Evolutionary conservation across 768 basidiomycete genomes (phyloP).

Genomic region (Rhizopogon vinicolor): DNA sequence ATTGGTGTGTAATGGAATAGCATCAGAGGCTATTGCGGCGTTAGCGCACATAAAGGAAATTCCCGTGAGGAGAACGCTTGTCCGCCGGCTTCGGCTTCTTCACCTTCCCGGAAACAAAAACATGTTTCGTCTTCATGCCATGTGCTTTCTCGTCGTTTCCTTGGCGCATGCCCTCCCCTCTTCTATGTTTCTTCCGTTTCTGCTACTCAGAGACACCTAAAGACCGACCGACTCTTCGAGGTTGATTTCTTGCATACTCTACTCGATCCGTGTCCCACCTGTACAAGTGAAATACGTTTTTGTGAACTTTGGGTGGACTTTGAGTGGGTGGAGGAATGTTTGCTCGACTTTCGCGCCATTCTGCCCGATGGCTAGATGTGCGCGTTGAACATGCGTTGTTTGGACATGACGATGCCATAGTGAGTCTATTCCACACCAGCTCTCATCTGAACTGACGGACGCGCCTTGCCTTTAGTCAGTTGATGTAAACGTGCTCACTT

Average conservation of each 20-base stretch:
- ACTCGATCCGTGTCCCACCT: not conserved
- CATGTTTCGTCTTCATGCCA: not conserved
- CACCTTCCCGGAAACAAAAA: not conserved
- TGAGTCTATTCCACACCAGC: conserved; percentile 3
- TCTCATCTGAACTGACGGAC: not conserved
- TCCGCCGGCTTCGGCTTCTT: conserved; percentile 7
- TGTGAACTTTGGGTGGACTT: not conserved
- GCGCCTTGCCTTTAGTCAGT: conserved; percentile 4
- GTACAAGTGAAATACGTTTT: not conserved
- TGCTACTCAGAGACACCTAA: not conserved
- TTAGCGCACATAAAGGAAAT: not conserved
- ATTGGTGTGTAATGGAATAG: too few relatives aligned
- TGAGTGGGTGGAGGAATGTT: conserved; percentile 4
- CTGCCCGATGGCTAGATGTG: conserved; percentile 7
- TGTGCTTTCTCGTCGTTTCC: not conserved
- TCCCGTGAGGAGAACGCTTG: not conserved
- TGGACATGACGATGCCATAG: conserved; percentile 6
- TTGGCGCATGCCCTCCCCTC: not conserved
- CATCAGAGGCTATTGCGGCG: too few relatives aligned
- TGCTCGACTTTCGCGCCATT: conserved; percentile 7
- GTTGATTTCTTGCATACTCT: not conserved
- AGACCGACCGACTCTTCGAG: not conserved
- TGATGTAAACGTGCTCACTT: conserved; percentile 8
- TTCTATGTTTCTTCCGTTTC: not conserved
- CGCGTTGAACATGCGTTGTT: conserved; percentile 5